These are phyloP conservation scores for Amaranthus cruentus DNA, from an alignment of 148 eudicot species.

Conservation along the genomic window DNA sequence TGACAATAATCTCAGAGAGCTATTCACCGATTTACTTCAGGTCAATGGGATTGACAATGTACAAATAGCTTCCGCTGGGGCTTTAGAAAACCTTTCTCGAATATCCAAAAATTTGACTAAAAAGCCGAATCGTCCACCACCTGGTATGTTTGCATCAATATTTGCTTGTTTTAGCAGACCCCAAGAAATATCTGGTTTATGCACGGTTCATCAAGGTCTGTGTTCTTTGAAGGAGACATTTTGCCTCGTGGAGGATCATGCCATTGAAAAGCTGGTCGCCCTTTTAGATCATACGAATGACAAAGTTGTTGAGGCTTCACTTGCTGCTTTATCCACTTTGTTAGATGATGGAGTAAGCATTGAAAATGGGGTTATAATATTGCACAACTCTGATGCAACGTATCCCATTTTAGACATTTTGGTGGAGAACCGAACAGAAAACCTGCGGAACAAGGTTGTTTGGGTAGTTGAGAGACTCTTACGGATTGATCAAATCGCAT, in stretches of 20 bases:
- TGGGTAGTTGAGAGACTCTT: conserved; percentile 85
- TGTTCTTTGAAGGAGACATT: conserved; percentile 65
- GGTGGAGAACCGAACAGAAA: conserved; percentile 75
- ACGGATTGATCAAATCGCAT: conserved; percentile 59
- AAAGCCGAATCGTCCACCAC: conserved; percentile 45
- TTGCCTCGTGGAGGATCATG: conserved; percentile 67
- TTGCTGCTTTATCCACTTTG: conserved; percentile 75
- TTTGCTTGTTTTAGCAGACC: conserved; percentile 69
- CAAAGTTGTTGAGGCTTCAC: conserved; percentile 73
- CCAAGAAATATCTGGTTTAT: conserved; percentile 48
- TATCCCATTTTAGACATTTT: conserved; percentile 64
- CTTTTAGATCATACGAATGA: conserved; percentile 76
- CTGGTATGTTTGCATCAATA: conserved; percentile 43
- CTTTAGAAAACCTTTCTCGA: conserved; percentile 64
- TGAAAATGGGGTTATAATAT: conserved; percentile 50
- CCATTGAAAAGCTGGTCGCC: conserved; percentile 65
- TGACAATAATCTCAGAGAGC: conserved; percentile 43
- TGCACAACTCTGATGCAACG: conserved; percentile 55
- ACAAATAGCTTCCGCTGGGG: conserved; percentile 75
- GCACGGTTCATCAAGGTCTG: conserved; percentile 58
- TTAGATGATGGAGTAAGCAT: conserved; percentile 69
- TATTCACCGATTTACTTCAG: conserved; percentile 65
- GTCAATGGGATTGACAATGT: conserved; percentile 75
- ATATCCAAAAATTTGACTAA: conserved; percentile 54
- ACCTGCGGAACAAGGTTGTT: conserved; percentile 59